Base-by-base conservation (phyloP, 1,284 basidiomycete species). In the Vanrija pseudolonga region DNA sequence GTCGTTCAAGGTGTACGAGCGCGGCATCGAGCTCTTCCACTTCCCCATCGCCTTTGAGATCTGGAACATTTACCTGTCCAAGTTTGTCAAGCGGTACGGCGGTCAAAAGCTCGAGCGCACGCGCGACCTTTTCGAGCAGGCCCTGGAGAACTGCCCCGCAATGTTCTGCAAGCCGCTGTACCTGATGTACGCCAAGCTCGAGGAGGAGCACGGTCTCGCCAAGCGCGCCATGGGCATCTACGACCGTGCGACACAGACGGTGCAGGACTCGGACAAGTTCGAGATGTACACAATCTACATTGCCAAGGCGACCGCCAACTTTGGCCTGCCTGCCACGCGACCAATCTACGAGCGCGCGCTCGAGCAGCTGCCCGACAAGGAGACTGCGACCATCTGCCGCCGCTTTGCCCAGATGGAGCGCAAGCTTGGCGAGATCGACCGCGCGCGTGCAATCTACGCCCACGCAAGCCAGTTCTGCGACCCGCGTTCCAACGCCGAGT, bases 381-480 rank as follows among this genome's bases (percentile, higher is more conserved):
- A 97, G 77, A 96, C 96, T 1, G 92, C 94, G n/a, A 87, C 92
- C 72, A 96, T 98, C 90, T 97, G 93, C 74, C 79, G 96, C 40
- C 89, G 93, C 42, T 99, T 98, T 74, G 96, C 96, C 7, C 83
- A 85, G 45, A 85, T 99, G 68, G 96, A 99, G 77, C 87, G 94
- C 66, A 98, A 99, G 76, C 84, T 99, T 37, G 96, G 96, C 58
- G 96, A 99, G 79, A 96, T 98, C 73, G 96, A 99, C 78, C 84
- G 96, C 38, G 96, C 95, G 7, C 85, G 96, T 50, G 88, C 93
- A 0, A 89, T 98, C 66, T 98, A 96, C 68, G 94, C 91, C 0
- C 94, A 99, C 71, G 94, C 94, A 0, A 91, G 89, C 26, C 96
- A 98, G 71, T 98, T 98, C 82, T 98, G 94, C 77, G 96, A 98